Base-by-base conservation (phyloP, 257 asterid species). In the Cinchona pubescens region DNA sequence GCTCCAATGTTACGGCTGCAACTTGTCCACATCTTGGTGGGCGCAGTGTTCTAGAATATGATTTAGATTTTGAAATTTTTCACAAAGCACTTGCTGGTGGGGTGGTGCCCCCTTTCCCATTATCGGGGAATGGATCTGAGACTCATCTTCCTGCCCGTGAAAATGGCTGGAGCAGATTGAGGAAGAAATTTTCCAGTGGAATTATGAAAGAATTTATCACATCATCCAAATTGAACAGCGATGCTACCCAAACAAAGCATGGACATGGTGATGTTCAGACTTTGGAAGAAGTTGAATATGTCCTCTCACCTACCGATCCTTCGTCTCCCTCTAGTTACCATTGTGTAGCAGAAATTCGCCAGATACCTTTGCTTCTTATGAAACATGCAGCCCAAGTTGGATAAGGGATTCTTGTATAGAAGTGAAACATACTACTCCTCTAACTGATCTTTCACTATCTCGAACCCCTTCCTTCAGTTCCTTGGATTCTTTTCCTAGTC, bases 1-100 rank as follows among this genome's bases (percentile, higher is more conserved):
- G 70, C 63, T 66, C 53, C 61, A 30, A 3, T 74, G 76, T 38
- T 25, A 65, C 77, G 58, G 30, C 67, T 63, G 12, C 74, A 27
- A 38, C 48, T 67, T 14, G 58, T 46, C 68, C 75, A 56, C 45
- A 1, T 74, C 66, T 71, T 46, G 81, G 80, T 55, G 81, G 70
- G 73, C 88, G 89, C 85, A 84, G 84, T 75, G 86, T 87, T 21
- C 79, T 73, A 62, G 92, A 84, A 51, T 91, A 92, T 76, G 90
- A 94, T 83, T 62, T 82, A 40, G 99, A 94, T 86, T 94, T 87
- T 72, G 96, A 92, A 46, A 84, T 90, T 56, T 92, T 88, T 80
- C 79, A 81, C 58, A 75, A 62, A 76, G 99, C 98, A 66, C 81
- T 90, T 64, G 74, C 91, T 25, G 94, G 93, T 79, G 97, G 96